These are phyloP conservation scores for Galerina sulciceps DNA, from an alignment of 768 basidiomycete species.

Conservation along the genomic window DNA sequence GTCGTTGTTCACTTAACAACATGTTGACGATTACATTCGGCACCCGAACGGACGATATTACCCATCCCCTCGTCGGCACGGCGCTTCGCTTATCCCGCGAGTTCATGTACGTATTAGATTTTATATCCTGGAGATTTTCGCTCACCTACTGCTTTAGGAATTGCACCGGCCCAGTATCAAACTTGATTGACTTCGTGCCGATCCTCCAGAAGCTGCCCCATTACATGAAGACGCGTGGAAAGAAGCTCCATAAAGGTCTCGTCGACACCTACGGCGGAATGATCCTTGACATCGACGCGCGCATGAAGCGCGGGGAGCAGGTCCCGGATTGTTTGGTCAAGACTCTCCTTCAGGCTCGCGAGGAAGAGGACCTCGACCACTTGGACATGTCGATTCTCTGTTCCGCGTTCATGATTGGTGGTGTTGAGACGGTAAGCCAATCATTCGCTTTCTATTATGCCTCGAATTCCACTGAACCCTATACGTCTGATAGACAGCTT, in stretches of 20 bases:
- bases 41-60: slow-evolving; percentile 40
- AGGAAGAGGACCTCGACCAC: slow-evolving; percentile 39
- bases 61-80: slow-evolving; percentile 39
- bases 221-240: slow-evolving; percentile 38
- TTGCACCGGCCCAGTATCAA: slow-evolving; percentile 47
- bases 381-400: slow-evolving; percentile 45
- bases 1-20: slow-evolving; percentile 46
- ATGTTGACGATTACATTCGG: slow-evolving; percentile 50
- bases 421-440: slow-evolving; percentile 42
- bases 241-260: slow-evolving; percentile 41
- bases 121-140: background rate
- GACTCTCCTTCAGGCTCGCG: slow-evolving; percentile 34
- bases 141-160: slow-evolving; percentile 27
- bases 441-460: slow-evolving; percentile 1
- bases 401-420: slow-evolving; percentile 47
- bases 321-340: slow-evolving; percentile 50
- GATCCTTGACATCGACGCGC: slow-evolving; percentile 39
- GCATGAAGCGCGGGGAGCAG: slow-evolving; percentile 37
- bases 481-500: slow-evolving; percentile 30
- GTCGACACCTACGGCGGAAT: slow-evolving; percentile 42
- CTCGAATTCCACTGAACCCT: background rate
- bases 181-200: slow-evolving; percentile 48
- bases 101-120: slow-evolving; percentile 41
- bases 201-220: slow-evolving; percentile 45
- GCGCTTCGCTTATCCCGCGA: slow-evolving; percentile 43